phyloP scores from a whole-genome alignment of 2,329 filamentous ascomycete genomes.

The Nannizziopsis barbatae region DNA sequence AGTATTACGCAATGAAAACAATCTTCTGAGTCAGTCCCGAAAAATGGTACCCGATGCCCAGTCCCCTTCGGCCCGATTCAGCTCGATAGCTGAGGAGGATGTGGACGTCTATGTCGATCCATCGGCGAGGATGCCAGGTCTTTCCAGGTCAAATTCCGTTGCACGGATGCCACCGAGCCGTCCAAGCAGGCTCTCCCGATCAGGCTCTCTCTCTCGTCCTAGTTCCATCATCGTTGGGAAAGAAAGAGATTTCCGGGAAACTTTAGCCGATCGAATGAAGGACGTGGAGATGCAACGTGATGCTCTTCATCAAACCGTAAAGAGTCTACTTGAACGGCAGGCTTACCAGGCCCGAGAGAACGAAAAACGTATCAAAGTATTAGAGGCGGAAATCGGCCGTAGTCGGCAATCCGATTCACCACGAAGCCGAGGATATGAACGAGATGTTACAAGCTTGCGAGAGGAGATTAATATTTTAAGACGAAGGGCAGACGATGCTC shows the following conservation, averaged over 20 bases:
- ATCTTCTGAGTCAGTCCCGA: conserved; percentile 30
- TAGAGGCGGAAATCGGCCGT: conserved; percentile 68
- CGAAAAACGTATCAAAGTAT: conserved; percentile 61
- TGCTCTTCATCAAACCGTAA: conserved; percentile 76
- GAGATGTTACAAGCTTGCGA: conserved; percentile 66
- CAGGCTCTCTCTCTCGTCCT: conserved; percentile 49
- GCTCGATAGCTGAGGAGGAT: conserved; percentile 51
- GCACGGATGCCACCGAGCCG: conserved; percentile 42
- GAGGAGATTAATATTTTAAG: conserved; percentile 76
- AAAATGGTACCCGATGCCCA: conserved; percentile 32
- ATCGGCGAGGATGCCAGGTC: conserved; percentile 37
- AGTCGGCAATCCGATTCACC: conserved; percentile 53
- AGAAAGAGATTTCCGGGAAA: conserved; percentile 53
- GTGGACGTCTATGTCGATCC: conserved; percentile 26
- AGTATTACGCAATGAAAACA: conserved; percentile 45
- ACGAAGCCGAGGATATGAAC: conserved; percentile 67
- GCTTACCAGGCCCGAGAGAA: conserved; percentile 75
- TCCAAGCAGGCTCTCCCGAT: conserved; percentile 31
- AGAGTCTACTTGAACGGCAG: conserved; percentile 73
- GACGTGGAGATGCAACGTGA: conserved; percentile 91
- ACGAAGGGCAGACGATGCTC: conserved; percentile 78
- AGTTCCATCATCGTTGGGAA: conserved; percentile 40
- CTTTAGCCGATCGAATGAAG: conserved; percentile 67
- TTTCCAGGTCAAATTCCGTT: conserved; percentile 57
- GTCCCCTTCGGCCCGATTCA: conserved; percentile 41